Base-by-base conservation (phyloP, 768 basidiomycete species). In the Tulasnella sp. region DNA sequence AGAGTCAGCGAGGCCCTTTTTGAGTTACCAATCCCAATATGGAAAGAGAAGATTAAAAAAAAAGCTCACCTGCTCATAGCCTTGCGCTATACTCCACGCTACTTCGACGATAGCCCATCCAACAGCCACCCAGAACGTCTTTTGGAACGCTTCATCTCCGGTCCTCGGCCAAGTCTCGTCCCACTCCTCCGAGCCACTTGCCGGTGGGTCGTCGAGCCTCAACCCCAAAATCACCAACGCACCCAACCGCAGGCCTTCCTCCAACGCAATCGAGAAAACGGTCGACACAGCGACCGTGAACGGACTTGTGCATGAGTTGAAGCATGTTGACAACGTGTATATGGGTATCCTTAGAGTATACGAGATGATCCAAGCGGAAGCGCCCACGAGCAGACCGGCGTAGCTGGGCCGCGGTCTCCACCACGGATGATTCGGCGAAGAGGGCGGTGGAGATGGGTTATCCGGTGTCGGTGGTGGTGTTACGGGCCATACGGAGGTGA, bases 81-180 rank as follows among this genome's bases (percentile, higher is more conserved):
- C 93, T 84, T 95, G 94, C 77, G 87, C 86, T 76, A 95, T 88
- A 6, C 91, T 90, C 0, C 91, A 90, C 31, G 89, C 82, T 6
- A 92, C 92, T 82, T 94, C 94, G 5, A 91, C 92, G 9, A 89
- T 85, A 18, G 93, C 92, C 92, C 92, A 94, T 0, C 93, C 93
- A 2, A 95, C 87, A 2, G 92, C 92, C 50, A 94, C 86, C 92
- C 92, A 94, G 93, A 94, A 95, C 4, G 93, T 90, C 42, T 90
- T 88, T 31, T 86, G 84, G 86, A 96, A 96, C 4, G 90, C 89
- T 1, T 87, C 83, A 81, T 91, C 88, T 44, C 42, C 34, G 24
- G 76, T 58, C 41, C 41, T 44, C 42, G 81, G 77, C 42, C 28
- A 64, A 44, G 75, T 76, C 80, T 72, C 37, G n/a, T 75, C 69